Evolutionary conservation across 2,329 filamentous ascomycete genomes (phyloP), one percentile per base, ranked within the genome.

Genomic region (Pseudogymnoascus sp.): DNA sequence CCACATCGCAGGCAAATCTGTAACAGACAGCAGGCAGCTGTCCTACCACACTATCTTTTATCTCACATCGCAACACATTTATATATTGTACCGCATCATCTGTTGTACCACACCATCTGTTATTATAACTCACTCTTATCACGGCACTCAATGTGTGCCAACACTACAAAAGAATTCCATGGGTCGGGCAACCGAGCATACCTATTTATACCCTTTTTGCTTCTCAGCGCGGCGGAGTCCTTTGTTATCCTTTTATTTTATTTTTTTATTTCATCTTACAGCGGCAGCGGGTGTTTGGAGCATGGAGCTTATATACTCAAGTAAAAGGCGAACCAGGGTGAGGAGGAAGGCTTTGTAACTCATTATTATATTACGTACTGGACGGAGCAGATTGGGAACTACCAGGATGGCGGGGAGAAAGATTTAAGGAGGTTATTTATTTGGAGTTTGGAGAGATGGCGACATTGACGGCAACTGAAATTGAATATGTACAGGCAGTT

Each of bases 201-300:
- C 2, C 50, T 56, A 56, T 33, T 56, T 56, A 56, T 56, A 56
- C 50, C 50, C 50, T 11, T 56, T 56, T 56, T 56, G 50, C 16
- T 56, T 56, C 29, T 56, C 29, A 56, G 50, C 50, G 50, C 10
- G 50, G 29, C 29, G 50, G 50, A 56, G 29, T 56, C 50, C 2
- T 56, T 56, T 56, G 29, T 35, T 35, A 33, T 56, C n/a, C 10
- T 14, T 56, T 56, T 56, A n/a, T 56, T 56, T 56, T 56, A 31
- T 33, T 35, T 19, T 19, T 19, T 19, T 19, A 2, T 19, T 19
- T n/a, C n/a, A n/a, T n/a, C n/a, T 11, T 14, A 16, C 29, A 56
- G 50, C 50, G 29, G 29, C 11, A 29, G 50, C 50, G 26, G 29
- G 50, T 56, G 50, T 56, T 56, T 33, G 50, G 50, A 56, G 50